phyloP scores from a whole-genome alignment of 257 asterid genomes.

The Euphrasia confusa region DNA sequence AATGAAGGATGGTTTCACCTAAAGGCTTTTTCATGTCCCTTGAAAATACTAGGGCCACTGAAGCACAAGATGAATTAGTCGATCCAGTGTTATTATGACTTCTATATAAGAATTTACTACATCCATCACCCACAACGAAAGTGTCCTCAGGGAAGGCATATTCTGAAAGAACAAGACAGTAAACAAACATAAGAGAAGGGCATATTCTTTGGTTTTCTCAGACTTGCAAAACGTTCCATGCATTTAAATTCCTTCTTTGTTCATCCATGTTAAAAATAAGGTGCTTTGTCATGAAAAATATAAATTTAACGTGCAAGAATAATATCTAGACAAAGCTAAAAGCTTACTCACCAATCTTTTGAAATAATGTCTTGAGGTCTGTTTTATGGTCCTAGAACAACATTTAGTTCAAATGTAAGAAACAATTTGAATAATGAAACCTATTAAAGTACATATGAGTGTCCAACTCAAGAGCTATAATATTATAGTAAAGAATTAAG shows the following conservation, averaged over 20 bases:
- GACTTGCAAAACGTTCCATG: not conserved
- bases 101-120: conserved; percentile 43
- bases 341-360: conserved; percentile 67
- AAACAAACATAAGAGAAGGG: conserved; percentile 8
- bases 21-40: conserved; percentile 46
- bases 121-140: conserved; percentile 64
- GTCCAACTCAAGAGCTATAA: not conserved
- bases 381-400: conserved; percentile 54
- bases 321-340: conserved; percentile 10
- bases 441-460: conserved; percentile 6
- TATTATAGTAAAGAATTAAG: conserved; percentile 1
- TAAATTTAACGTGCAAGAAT: conserved; percentile 15
- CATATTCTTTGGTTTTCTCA: conserved; percentile 17
- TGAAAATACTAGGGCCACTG: conserved; percentile 59
- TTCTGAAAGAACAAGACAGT: conserved; percentile 39
- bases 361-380: conserved; percentile 62
- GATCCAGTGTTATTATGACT: conserved; percentile 26
- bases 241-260: conserved; percentile 15
- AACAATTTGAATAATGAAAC: conserved; percentile 11
- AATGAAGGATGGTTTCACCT: conserved; percentile 39
- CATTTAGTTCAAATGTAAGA: conserved; percentile 39
- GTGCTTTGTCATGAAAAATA: conserved; percentile 4
- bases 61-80: conserved; percentile 30
- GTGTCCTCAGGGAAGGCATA: conserved; percentile 61
- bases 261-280: not conserved